Conservation (phyloP, 108 stramenopile species). For the Discostella stelligeroides region DNA sequence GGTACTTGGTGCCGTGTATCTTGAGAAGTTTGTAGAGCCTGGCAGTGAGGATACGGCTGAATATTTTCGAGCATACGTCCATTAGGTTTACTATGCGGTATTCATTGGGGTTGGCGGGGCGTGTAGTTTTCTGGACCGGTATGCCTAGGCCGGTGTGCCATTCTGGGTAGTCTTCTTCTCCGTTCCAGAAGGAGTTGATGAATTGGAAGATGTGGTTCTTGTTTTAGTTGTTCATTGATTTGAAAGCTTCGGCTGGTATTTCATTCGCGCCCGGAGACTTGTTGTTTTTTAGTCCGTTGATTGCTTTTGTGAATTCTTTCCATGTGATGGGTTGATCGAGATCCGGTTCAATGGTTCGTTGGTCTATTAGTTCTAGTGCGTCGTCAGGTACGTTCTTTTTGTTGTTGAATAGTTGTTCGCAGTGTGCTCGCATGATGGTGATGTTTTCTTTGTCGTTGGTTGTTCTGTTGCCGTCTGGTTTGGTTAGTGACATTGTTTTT, state of each 20-base stretch:
- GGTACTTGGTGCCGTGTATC: constrained; percentile 2
- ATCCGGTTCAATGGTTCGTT: neutral
- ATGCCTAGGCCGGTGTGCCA: constrained; percentile 3
- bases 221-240: neutral
- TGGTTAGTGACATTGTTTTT: neutral
- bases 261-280: constrained; percentile 12
- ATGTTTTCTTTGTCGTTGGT: neutral
- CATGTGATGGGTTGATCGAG: neutral
- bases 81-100: constrained; percentile 18
- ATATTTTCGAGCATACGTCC: constrained; percentile 13
- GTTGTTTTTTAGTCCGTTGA: constrained; percentile 5
- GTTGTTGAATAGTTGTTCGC: neutral
- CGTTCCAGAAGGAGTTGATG: neutral
- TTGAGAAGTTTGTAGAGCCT: neutral
- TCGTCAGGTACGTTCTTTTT: neutral
- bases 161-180: neutral
- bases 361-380: neutral
- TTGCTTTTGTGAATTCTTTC: neutral
- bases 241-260: constrained; percentile 13
- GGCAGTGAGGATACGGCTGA: neutral
- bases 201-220: neutral
- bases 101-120: constrained; percentile 6
- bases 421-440: neutral
- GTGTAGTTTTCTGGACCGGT: constrained; percentile 3
- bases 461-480: neutral